These are phyloP conservation scores for Neofusicoccum parvum DNA, from an alignment of 2,329 filamentous ascomycete species.

Conservation along the genomic window DNA sequence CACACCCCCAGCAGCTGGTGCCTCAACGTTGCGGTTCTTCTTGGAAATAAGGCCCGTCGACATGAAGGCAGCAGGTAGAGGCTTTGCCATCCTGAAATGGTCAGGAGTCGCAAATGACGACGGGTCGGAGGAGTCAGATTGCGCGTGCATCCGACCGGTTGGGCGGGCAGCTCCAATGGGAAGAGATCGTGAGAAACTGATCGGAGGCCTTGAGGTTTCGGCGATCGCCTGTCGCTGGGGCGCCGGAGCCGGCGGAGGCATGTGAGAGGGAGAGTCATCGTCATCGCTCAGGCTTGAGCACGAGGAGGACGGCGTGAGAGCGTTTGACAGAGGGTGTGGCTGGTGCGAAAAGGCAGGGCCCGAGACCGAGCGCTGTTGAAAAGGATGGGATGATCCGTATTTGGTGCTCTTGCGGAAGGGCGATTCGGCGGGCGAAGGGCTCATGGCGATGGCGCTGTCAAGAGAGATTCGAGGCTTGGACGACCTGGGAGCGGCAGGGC, in stretches of 20 bases:
- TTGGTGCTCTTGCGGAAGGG: conserved; percentile 41
- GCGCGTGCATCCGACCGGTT: conserved; percentile 41
- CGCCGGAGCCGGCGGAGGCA: conserved; percentile 48
- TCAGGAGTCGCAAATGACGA: conserved; percentile 72
- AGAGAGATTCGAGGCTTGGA: conserved; percentile 72
- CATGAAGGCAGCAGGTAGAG: conserved; percentile 82
- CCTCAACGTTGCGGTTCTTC: conserved; percentile 77
- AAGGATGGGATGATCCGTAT: conserved; percentile 34
- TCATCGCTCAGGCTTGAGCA: conserved; percentile 65
- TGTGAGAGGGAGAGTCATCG: conserved; percentile 71
- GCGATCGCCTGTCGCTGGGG: conserved; percentile 21
- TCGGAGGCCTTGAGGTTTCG: conserved; percentile 29
- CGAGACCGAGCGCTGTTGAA: conserved; percentile 27
- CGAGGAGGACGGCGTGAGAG: conserved; percentile 84
- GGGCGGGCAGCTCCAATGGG: conserved; percentile 66
- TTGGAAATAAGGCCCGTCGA: conserved; percentile 96
- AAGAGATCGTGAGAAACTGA: conserved; percentile 71
- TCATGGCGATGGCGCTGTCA: conserved; percentile 73
- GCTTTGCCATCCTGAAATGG: conserved; percentile 74
- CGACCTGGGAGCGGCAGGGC: conserved; percentile 55
- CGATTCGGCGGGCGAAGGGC: conserved; percentile 68
- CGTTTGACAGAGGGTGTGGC: conserved; percentile 82
- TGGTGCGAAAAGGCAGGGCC: conserved; percentile 26
- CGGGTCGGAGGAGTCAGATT: conserved; percentile 52
- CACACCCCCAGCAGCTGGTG: conserved; percentile 54